Base-by-base conservation (phyloP, 257 asterid genomes). In the Parsonsia alboflavescens region DNA sequence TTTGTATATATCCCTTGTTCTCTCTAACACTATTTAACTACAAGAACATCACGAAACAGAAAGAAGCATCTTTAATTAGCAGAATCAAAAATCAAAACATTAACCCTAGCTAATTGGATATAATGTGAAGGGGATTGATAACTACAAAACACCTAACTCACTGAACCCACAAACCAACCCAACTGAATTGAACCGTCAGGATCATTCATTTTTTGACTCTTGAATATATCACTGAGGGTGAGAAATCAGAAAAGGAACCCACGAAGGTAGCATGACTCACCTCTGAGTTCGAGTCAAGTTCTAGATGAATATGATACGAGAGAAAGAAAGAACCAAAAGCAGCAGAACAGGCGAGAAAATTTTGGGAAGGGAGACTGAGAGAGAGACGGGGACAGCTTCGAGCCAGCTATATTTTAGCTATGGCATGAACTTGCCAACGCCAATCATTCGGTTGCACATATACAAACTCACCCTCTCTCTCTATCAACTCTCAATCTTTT, bases 401-500 rank as follows among this genome's bases (percentile, higher is more conserved):
- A 48, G 73, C 36, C 63, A 70, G 74, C 63, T 70, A 70, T 24
- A 48, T 49, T 63, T 63, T 67, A 30, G 71, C 69, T 66, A 59
- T 17, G 54, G 44, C 67, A 76, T 75, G 80, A 39, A 78, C 84
- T 72, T 41, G 62, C 42, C 33, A 28, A 63, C 66, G 68, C 82
- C 84, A 83, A 80, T 76, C 80, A 70, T 54, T 63, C 73, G 48
- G 75, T 44, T 73, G 75, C 84, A 72, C 82, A 67, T 71, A 68
- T 12, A 26, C 72, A 24, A 33, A 42, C 41, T 24, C 62, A 70
- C 22, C 36, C n/a, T n/a, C n/a, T n/a, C n/a, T n/a, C n/a, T n/a
- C n/a, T n/a, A n/a, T n/a, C n/a, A n/a, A n/a, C n/a, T n/a, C n/a
- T n/a, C 21, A 7, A 16, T 11, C 10, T 24, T 17, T 63, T 63